Conservation (phyloP, 192 early-diverging fungal species). For the Umbelopsis sp. region DNA sequence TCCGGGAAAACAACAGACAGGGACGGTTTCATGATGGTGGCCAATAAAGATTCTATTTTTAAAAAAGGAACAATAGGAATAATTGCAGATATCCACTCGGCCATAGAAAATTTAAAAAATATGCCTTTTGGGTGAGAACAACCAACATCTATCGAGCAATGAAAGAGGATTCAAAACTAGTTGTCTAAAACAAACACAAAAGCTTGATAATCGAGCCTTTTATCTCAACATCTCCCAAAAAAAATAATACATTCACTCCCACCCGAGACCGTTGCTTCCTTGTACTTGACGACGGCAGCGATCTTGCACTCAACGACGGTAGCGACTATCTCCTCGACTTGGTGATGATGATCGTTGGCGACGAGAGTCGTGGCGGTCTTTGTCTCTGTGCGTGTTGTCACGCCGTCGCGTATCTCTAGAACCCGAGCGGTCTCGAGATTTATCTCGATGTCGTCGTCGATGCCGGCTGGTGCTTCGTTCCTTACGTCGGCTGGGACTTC, state of each 20-base stretch:
- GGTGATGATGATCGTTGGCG: not conserved
- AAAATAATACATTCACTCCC: not conserved
- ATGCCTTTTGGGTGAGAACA: too few species aligned
- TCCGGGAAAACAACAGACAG: too few species aligned
- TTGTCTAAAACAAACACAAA: too few species aligned
- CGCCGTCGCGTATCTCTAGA: not conserved
- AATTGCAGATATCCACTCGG: too few species aligned
- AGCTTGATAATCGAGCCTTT: too few species aligned
- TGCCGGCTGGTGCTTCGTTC: constrained; percentile 26
- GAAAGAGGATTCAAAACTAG: too few species aligned
- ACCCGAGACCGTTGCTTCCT: not conserved
- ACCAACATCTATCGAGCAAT: too few species aligned
- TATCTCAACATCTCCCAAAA: too few species aligned
- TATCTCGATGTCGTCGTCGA: constrained; percentile 38
- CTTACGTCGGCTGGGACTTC: constrained; percentile 19
- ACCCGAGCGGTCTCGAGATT: constrained; percentile 26
- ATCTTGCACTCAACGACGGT: not conserved
- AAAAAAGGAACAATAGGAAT: too few species aligned
- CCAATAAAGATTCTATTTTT: too few species aligned
- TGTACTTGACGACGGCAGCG: not conserved
- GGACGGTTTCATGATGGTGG: too few species aligned
- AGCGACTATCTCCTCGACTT: not conserved
- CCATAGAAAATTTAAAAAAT: too few species aligned
- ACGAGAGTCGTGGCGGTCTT: constrained; percentile 1
- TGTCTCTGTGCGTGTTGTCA: not conserved